Percentiles rank a stretch among this genome's conserved stretches.
phyloP scores from a whole-genome alignment of 2,329 filamentous ascomycete species.

The Ophidiomyces ophidiicola region DNA sequence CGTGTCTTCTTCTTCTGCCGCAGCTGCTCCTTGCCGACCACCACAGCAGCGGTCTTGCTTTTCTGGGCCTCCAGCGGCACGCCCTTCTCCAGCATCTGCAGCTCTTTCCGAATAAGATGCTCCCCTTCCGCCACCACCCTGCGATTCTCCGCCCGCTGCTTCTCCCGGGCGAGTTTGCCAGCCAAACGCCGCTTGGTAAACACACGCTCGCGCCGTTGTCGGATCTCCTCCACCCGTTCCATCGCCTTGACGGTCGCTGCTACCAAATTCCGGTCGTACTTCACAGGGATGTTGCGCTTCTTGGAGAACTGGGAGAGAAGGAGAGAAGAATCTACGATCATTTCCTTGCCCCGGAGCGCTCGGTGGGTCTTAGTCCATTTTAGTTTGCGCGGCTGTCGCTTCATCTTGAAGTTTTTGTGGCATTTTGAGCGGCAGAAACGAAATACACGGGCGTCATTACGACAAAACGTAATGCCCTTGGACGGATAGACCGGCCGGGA shows the following conservation, averaged over 20 bases:
- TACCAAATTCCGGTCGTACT: slow-evolving; percentile 90
- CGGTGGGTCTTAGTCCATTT: slow-evolving; percentile 96
- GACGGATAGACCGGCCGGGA: slow-evolving; percentile 54
- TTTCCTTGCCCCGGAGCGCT: slow-evolving; percentile 67
- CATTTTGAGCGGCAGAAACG: slow-evolving; percentile 57
- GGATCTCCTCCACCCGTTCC: slow-evolving; percentile 78
- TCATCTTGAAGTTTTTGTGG: slow-evolving; percentile 86
- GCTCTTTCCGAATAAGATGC: slow-evolving; percentile 70
- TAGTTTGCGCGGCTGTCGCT: slow-evolving; percentile 91
- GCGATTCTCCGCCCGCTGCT: slow-evolving; percentile 64
- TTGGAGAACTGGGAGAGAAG: slow-evolving; percentile 61
- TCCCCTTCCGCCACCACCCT: slow-evolving; percentile 85
- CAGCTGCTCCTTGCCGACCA: slow-evolving; percentile 32
- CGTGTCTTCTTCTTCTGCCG: slow-evolving; percentile 35
- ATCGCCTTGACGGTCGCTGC: slow-evolving; percentile 82
- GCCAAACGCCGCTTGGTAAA: slow-evolving; percentile 93
- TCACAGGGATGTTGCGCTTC: slow-evolving; percentile 83
- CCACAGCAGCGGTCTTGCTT: slow-evolving; percentile 26
- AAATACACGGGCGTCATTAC: slow-evolving; percentile 54
- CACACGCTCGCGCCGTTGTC: slow-evolving; percentile 67
- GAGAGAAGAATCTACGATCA: slow-evolving; percentile 89
- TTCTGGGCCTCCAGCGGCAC: slow-evolving; percentile 25
- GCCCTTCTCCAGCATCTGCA: slow-evolving; percentile 45
- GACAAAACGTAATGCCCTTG: slow-evolving; percentile 55
- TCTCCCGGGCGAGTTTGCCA: slow-evolving; percentile 61